Base-by-base conservation (phyloP, 306 rosid species). In the Fagus crenata region DNA sequence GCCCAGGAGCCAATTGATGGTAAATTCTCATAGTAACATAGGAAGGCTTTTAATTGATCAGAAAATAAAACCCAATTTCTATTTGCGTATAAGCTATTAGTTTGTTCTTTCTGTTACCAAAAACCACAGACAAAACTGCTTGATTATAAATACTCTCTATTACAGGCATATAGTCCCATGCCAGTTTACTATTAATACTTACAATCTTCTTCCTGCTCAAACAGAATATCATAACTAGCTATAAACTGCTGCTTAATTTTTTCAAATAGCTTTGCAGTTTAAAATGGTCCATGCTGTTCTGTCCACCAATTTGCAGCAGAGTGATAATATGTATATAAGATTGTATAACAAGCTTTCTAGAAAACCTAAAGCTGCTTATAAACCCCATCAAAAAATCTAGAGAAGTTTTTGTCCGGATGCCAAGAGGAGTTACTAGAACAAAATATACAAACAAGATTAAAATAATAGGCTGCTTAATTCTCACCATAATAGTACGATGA, bases 401-500 rank as follows among this genome's bases (percentile, higher is more conserved):
- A 61, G 8, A 61, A 32, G 5, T 61, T 32, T 61, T 61, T 32
- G 18, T 32, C 22, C 2, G 41, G 13, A 39, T 39, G 33, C 9
- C 49, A 67, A 15, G 49, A 31, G 71, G 1, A 39, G 71, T 67
- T 37, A 35, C 43, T 4, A 37, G 11, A 67, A 60, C 7, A 22
- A 35, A 33, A 63, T 63, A n/a, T 9, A 63, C 49, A 65, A 65
- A 17, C 33, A 67, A 67, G 4, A 15, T 40, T 40, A 39, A 39
- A 61, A 8, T 55, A 18, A 11, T 28, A 5, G 22, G 53, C 71
- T 79, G 64, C 49, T 72, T 53, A 82, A 75, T 74, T 77, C 93
- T 87, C 85, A 95, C 97, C 99, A 39, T 92, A 95, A 85, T 92
- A 92, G 78, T 92, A 92, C 0, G 97, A 87, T 64, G 99, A 95